phyloP scores from a whole-genome alignment of 1,139 yeast genomes.

The Yamadazyma conglobata region DNA sequence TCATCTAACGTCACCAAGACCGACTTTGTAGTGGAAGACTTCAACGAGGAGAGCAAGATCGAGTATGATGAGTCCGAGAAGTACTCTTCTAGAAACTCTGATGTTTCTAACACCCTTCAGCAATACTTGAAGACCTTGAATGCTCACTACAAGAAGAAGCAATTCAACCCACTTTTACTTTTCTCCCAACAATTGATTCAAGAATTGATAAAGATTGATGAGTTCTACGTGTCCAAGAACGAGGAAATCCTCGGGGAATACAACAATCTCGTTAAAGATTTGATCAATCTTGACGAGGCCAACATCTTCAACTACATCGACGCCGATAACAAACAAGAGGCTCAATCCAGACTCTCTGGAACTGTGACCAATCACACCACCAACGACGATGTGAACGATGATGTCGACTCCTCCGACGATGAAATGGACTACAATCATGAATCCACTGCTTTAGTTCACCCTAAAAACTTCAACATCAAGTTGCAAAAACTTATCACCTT shows the following conservation, averaged over 20 bases:
- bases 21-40: conserved; percentile 7
- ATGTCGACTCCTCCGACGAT: conserved; percentile 40
- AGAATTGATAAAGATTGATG: conserved; percentile 55
- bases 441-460: conserved; percentile 40
- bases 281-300: conserved; percentile 28
- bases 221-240: conserved; percentile 52
- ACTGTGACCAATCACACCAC: conserved; percentile 30
- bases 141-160: conserved; percentile 7
- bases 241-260: conserved; percentile 44
- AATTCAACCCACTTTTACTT: conserved; percentile 13
- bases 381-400: conserved; percentile 26
- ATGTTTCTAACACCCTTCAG: conserved; percentile 1
- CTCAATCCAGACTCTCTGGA: conserved; percentile 16
- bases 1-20: conserved; percentile 7
- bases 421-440: conserved; percentile 37
- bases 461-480: conserved; percentile 45
- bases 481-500: conserved; percentile 61
- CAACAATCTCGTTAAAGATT: conserved; percentile 41
- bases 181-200: conserved; percentile 51
- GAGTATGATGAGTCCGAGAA: conserved; percentile 1
- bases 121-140: conserved; percentile 4
- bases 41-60: conserved; percentile 6
- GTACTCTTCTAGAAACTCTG: not conserved
- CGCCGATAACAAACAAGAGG: conserved; percentile 16
- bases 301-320: conserved; percentile 29